These are phyloP conservation scores for Lactifluus volemus DNA, from an alignment of 768 basidiomycete species.

Conservation along the genomic window DNA sequence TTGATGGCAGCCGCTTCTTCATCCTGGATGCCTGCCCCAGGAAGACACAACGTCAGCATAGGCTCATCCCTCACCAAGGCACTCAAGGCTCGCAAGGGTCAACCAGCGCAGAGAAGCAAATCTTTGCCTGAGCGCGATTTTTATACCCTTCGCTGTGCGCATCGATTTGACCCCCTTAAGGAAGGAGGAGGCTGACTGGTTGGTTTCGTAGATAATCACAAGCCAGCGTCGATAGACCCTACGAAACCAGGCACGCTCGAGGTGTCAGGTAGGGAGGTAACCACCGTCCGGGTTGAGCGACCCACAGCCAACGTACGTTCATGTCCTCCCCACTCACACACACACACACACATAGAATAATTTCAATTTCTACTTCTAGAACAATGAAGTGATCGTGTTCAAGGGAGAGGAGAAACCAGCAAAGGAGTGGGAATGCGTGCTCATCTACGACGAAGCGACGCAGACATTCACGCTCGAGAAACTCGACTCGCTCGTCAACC, in stretches of 20 bases:
- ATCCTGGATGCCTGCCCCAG: constrained; percentile 24
- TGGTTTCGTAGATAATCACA: constrained; percentile 55
- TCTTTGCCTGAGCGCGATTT: constrained; percentile 58
- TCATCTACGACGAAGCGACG: constrained; percentile 71
- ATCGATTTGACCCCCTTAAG: background rate
- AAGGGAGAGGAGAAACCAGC: constrained; percentile 48
- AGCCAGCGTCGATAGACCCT: constrained; percentile 60
- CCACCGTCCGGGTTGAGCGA: constrained; percentile 53
- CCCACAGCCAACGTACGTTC: constrained; percentile 51
- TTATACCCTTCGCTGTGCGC: constrained; percentile 69
- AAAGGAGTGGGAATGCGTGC: constrained; percentile 66
- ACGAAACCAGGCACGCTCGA: constrained; percentile 59
- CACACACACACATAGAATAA: background rate
- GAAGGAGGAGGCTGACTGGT: background rate
- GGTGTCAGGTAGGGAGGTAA: constrained; percentile 44
- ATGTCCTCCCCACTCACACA: background rate
- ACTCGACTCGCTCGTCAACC: constrained; percentile 17
- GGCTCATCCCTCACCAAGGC: constrained; percentile 56
- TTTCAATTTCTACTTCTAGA: constrained; percentile 25
- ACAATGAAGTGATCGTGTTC: constrained; percentile 47
- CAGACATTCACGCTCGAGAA: constrained; percentile 19
- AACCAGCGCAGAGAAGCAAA: constrained; percentile 34
- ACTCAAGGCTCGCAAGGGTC: constrained; percentile 59
- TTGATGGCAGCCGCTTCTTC: constrained; percentile 13
- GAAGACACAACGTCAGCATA: constrained; percentile 49